A percentile compares a stretch with the other conserved stretches of the same genome.
phyloP scores from a whole-genome alignment of 768 basidiomycete species.

The Saitozyma sp. region DNA sequence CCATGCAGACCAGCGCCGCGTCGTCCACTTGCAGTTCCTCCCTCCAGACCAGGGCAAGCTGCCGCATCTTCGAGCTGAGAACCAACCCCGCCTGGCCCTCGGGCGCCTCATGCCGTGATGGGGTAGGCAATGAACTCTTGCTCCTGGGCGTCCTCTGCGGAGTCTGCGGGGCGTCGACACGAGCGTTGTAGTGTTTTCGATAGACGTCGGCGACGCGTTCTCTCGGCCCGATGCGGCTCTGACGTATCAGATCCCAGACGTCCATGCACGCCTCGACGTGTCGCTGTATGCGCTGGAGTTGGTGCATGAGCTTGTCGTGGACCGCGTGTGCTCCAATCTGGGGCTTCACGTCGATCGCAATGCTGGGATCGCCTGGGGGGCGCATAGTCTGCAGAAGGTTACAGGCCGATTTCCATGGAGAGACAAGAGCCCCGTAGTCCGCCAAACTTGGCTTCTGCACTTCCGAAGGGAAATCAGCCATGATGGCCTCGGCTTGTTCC shows the following conservation, averaged over 20 bases:
- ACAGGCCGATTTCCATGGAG: not conserved
- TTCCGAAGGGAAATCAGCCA: slow-evolving; percentile 23
- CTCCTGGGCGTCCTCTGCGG: not conserved
- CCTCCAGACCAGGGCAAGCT: slow-evolving; percentile 29
- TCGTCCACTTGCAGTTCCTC: slow-evolving; percentile 7
- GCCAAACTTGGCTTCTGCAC: not conserved
- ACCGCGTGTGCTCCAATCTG: not conserved
- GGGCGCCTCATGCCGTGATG: slow-evolving; percentile 2
- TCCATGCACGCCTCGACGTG: slow-evolving; percentile 27
- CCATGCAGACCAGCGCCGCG: slow-evolving; percentile 10
- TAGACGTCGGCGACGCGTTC: slow-evolving; percentile 3
- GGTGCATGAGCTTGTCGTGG: not conserved
- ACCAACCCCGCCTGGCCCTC: slow-evolving; percentile 2
- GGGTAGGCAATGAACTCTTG: slow-evolving; percentile 3
- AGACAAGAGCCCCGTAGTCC: slow-evolving; percentile 7
- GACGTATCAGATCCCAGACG: slow-evolving; percentile 9
- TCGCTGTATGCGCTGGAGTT: slow-evolving; percentile 11
- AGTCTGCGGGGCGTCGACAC: not conserved
- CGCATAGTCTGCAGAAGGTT: not conserved
- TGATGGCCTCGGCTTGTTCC: slow-evolving; percentile 6
- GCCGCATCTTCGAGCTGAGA: slow-evolving; percentile 4
- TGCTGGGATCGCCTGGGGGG: not conserved
- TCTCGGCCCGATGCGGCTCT: not conserved
- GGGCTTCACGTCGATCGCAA: not conserved
- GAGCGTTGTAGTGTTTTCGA: slow-evolving; percentile 3